Evolutionary conservation across 23 red algal genomes (phyloP), one percentile per base, ranked within the genome.

Genomic region (Cyanidioschyzon merolae): DNA sequence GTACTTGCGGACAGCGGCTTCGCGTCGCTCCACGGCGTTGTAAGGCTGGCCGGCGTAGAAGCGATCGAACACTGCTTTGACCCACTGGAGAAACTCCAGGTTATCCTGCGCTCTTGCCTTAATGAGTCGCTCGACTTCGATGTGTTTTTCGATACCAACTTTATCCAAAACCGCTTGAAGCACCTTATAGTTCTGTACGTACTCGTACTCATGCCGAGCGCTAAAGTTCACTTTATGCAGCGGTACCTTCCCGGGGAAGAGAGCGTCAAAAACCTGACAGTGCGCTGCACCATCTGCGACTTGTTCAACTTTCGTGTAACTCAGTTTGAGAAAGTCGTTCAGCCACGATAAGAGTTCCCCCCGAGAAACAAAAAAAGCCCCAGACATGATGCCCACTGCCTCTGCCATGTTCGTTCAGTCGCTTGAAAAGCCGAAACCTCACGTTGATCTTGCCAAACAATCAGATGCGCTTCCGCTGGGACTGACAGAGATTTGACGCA

Each of bases 71-170:
- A 84, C 87, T 39, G 80, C 88, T 79, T 96, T 96, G 26, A 91
- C 77, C 92, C 92, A 96, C 38, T 96, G 92, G 57, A 90, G 83
- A 39, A 96, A 96, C 63, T 90, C 92, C 1, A 96, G 59, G 40
- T 96, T 96, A 75, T 96, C 92, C 77, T 96, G 92, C 36, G 85
- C 83, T 37, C 88, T 84, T 54, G 80, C 92, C 68, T 88, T 90
- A 50, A 90, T 76, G 41, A 96, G 79, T 39, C 80, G 86, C 78
- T 88, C 88, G 38, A 96, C 92, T 36, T 96, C 92, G 63, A 96
- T 90, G 34, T 76, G 77, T 74, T 88, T 90, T 37, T 90, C 79
- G 17, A 96, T 82, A 34, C 76, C 79, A 17, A 84, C 74, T n/a
- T 82, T 40, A 39, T 79, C 79, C 40, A 96, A 90, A 1, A 79